These are phyloP conservation scores for Botrytis hyacinthi DNA, from an alignment of 2,329 filamentous ascomycete genomes.

Conservation along the genomic window DNA sequence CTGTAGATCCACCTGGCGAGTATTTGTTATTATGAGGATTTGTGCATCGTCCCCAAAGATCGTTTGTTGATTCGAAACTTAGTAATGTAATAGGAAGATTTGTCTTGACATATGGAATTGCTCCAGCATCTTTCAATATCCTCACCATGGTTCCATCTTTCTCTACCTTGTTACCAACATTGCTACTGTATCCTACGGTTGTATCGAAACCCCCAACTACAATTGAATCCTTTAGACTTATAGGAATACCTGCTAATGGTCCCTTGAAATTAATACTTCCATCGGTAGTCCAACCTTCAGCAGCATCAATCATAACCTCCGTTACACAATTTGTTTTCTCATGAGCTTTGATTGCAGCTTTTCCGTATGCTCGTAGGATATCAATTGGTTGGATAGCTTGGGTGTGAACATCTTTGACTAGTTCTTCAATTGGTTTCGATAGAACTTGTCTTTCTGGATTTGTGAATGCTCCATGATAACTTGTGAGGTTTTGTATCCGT, in stretches of 20 bases:
- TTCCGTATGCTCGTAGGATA: conserved; percentile 82
- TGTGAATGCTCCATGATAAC: conserved; percentile 66
- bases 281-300: conserved; percentile 66
- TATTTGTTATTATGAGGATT: conserved; percentile 85
- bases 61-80: conserved; percentile 46
- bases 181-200: conserved; percentile 74
- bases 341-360: conserved; percentile 80
- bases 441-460: conserved; percentile 65
- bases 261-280: conserved; percentile 69
- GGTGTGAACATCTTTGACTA: conserved; percentile 77
- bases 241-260: conserved; percentile 80
- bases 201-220: conserved; percentile 81
- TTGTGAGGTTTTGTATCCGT: conserved; percentile 64
- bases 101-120: conserved; percentile 90
- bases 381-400: conserved; percentile 63
- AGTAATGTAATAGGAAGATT: conserved; percentile 74
- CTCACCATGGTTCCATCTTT: conserved; percentile 70
- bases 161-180: conserved; percentile 73
- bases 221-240: conserved; percentile 80
- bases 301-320: conserved; percentile 76
- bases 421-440: conserved; percentile 69
- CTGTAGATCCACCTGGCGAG: conserved; percentile 82
- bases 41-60: conserved; percentile 75
- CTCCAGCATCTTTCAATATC: conserved; percentile 82
- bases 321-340: conserved; percentile 86